Evolutionary conservation across 2,329 filamentous ascomycete genomes (phyloP), one percentile per base, ranked within the genome.

Genomic region (Trichophyton equinum): DNA sequence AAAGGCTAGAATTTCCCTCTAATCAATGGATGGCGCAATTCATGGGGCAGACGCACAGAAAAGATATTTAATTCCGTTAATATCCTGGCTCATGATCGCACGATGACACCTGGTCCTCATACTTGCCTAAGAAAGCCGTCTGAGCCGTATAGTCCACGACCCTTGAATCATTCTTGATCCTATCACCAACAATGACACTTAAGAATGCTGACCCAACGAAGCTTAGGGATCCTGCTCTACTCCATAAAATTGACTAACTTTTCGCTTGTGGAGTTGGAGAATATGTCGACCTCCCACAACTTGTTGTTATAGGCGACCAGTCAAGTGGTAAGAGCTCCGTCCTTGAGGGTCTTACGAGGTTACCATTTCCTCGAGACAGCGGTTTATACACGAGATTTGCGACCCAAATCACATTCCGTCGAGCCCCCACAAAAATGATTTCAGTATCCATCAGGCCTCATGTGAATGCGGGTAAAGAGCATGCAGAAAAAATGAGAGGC

Each of bases 361-460:
- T 74, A 1, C 68, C 72, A 6, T 72, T 75, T 58, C 74, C 73
- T 30, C 68, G 68, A 6, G 66, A 68, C 30, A 65, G 61, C 49
- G 68, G 69, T 6, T 59, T 73, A 22, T 74, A 72, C 57, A 75
- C 73, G 6, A 64, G 68, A n/a, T 74, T 74, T 65, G 73, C 74
- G 7, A 77, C 74, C 0, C 71, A 75, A 61, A 76, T 77, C 58
- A 73, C 69, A 22, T 68, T 76, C 25, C 72, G 72, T 4, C 69
- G 72, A n/a, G n/a, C n/a, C n/a, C n/a, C n/a, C n/a, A 61, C 61
- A 58, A 42, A 51, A 0, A 33, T 63, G 2, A 71, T 75, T 44
- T 67, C 63, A 1, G 71, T 73, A 1, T 73, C 68, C 0, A 75
- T 79, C 18, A 75, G 73, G 3, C 73, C 76, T 0, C 67, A 66